Evolutionary conservation across 2,329 filamentous ascomycete species (phyloP).

Genomic region (Fusarium paranaense): DNA sequence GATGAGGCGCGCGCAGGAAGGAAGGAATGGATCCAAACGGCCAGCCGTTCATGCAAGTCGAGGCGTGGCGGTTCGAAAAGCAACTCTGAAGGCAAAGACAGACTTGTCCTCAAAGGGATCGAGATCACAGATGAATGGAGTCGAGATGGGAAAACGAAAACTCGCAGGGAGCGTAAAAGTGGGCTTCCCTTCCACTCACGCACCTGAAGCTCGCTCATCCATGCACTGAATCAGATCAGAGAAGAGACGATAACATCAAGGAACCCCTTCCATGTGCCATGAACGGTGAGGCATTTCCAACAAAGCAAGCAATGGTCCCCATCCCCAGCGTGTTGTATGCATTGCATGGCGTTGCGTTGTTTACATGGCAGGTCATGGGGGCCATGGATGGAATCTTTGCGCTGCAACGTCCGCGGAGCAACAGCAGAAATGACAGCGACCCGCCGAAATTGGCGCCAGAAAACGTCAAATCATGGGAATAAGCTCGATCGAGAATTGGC

Average conservation of each 20-base stretch:
- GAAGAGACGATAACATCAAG: not conserved
- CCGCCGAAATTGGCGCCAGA: slow-evolving; percentile 5
- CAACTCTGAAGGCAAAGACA: not conserved
- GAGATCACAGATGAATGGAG: not conserved
- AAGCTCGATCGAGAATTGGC: not conserved
- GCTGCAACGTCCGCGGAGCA: not conserved
- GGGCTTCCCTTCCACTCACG: not conserved
- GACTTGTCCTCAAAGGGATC: not conserved
- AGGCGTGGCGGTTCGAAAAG: not conserved
- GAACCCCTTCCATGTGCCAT: slow-evolving; percentile 12
- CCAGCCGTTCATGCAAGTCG: not conserved
- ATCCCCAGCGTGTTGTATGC: slow-evolving; percentile 8
- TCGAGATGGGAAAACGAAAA: not conserved
- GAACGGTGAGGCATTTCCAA: slow-evolving; percentile 38
- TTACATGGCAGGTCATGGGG: slow-evolving; percentile 1
- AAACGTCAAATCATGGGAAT: not conserved
- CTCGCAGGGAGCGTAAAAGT: not conserved
- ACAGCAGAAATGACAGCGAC: not conserved
- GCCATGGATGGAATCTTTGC: slow-evolving; percentile 9
- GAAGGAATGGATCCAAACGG: not conserved
- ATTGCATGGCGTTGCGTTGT: slow-evolving; percentile 20
- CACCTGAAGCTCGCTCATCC: not conserved
- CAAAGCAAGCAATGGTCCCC: slow-evolving; percentile 18
- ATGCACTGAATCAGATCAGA: not conserved
- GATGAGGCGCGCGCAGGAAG: not conserved